phyloP scores from a whole-genome alignment of 495 filamentous ascomycete genomes.

The Darksidea phi region DNA sequence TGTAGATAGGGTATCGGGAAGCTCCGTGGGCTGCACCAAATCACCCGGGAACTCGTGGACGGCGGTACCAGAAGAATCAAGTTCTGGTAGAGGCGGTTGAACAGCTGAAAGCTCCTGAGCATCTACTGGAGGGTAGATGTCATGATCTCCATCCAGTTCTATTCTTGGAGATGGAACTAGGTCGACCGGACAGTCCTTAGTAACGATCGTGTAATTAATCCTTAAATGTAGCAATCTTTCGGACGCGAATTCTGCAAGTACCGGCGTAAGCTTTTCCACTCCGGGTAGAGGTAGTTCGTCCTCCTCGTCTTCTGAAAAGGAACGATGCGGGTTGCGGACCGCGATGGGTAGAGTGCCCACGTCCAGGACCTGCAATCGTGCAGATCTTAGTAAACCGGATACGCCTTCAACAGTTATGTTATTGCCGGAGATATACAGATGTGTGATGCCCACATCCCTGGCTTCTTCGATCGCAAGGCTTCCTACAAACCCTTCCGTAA shows the following conservation, averaged over 20 bases:
- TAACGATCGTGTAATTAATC: slow-evolving; percentile 58
- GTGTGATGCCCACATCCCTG: slow-evolving; percentile 55
- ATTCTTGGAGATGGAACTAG: slow-evolving; percentile 19
- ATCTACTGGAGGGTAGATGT: slow-evolving; percentile 19
- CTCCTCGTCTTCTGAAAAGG: slow-evolving; percentile 11
- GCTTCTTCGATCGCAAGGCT: slow-evolving; percentile 56
- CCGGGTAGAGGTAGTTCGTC: slow-evolving; percentile 45
- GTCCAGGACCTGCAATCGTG: slow-evolving; percentile 55
- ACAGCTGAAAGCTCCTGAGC: slow-evolving; percentile 35
- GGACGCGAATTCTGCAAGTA: slow-evolving; percentile 50
- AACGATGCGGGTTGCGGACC: not conserved
- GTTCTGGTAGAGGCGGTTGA: slow-evolving; percentile 41
- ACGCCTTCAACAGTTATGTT: slow-evolving; percentile 51
- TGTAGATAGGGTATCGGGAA: slow-evolving; percentile 2
- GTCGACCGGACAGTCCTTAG: slow-evolving; percentile 48
- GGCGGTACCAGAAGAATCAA: slow-evolving; percentile 45
- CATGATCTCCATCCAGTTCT: slow-evolving; percentile 26
- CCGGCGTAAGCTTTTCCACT: slow-evolving; percentile 55
- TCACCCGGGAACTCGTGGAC: slow-evolving; percentile 51
- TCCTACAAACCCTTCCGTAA: slow-evolving; percentile 52
- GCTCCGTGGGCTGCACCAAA: slow-evolving; percentile 30
- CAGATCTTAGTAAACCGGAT: slow-evolving; percentile 53
- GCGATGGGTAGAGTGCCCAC: slow-evolving; percentile 39
- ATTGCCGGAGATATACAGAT: slow-evolving; percentile 55
- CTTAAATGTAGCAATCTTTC: slow-evolving; percentile 55